Conservation (phyloP, 345 rosid genomes). For the Anastatica hierochuntica region DNA sequence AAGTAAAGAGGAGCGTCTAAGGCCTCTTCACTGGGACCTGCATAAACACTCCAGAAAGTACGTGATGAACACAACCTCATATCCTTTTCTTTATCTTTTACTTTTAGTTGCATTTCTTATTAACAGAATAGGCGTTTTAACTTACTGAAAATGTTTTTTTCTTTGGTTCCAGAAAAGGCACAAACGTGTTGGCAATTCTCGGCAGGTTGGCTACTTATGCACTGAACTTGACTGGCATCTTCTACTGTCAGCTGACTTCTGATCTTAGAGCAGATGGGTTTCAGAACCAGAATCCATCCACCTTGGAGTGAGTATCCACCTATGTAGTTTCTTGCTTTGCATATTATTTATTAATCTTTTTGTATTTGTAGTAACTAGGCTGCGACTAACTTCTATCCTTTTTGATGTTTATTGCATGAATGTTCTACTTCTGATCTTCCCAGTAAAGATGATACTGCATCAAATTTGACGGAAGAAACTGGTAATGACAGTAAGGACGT, state of each 20-base stretch:
- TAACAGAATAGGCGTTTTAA: no score
- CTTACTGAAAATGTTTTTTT: background rate
- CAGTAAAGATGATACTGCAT: slow-evolving; percentile 24
- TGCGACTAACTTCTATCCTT: background rate
- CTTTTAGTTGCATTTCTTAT: background rate
- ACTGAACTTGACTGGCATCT: slow-evolving; percentile 66
- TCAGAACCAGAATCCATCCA: slow-evolving; percentile 25
- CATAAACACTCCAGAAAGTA: slow-evolving; percentile 69
- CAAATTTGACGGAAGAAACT: slow-evolving; percentile 22
- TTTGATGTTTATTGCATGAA: slow-evolving; percentile 32
- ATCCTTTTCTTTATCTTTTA: background rate
- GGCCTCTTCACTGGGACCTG: slow-evolving; percentile 89
- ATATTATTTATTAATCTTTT: background rate
- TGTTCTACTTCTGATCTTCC: slow-evolving; percentile 15
- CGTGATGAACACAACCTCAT: slow-evolving; percentile 4
- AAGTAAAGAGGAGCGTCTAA: slow-evolving; percentile 51
- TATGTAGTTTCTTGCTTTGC: slow-evolving; percentile 6
- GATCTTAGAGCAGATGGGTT: slow-evolving; percentile 33
- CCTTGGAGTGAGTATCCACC: slow-evolving; percentile 49
- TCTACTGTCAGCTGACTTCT: slow-evolving; percentile 49
- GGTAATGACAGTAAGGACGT: slow-evolving; percentile 16
- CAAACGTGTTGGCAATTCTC: slow-evolving; percentile 60
- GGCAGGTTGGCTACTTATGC: slow-evolving; percentile 59
- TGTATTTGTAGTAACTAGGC: slow-evolving; percentile 9
- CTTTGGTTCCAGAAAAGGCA: slow-evolving; percentile 51